A percentile compares a stretch with the other conserved stretches of the same genome.
phyloP scores from a whole-genome alignment of 768 basidiomycete genomes.

The Cystobasidium tubakii region DNA sequence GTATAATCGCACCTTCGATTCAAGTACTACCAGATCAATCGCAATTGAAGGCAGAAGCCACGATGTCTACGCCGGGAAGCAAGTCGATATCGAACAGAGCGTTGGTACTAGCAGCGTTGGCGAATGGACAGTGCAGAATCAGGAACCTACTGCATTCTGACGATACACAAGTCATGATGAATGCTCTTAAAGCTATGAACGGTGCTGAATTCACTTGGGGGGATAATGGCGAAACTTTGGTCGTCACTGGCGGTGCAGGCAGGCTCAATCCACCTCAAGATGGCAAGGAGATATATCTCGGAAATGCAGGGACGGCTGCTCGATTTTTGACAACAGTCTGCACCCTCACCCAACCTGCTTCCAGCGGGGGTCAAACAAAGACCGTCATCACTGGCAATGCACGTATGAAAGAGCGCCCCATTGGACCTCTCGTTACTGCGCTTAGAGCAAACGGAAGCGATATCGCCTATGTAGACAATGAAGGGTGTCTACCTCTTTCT shows the following conservation, averaged over 20 bases:
- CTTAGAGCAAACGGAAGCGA: slow-evolving; percentile 70
- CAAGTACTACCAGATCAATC: slow-evolving; percentile 56
- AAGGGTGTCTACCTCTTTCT: slow-evolving; percentile 80
- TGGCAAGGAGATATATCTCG: slow-evolving; percentile 85
- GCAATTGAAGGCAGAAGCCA: slow-evolving; percentile 49
- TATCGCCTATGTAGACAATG: slow-evolving; percentile 68
- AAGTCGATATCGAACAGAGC: slow-evolving; percentile 96
- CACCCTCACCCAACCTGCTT: slow-evolving; percentile 64
- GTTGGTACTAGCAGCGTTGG: slow-evolving; percentile 85
- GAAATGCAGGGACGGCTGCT: slow-evolving; percentile 94
- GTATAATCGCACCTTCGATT: slow-evolving; percentile 72
- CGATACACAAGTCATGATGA: slow-evolving; percentile 99
- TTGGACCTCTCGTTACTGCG: slow-evolving; percentile 88
- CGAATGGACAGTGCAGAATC: slow-evolving; percentile 75
- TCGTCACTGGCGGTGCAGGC: slow-evolving; percentile 82
- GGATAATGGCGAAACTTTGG: slow-evolving; percentile 88
- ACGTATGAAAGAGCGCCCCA: slow-evolving; percentile 97
- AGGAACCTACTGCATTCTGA: slow-evolving; percentile 91
- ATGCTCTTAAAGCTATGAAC: slow-evolving; percentile 78
- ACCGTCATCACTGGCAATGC: slow-evolving; percentile 95
- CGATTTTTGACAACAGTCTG: slow-evolving; percentile 96
- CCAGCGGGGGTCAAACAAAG: slow-evolving; percentile 47
- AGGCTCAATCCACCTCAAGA: slow-evolving; percentile 64
- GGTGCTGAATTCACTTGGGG: slow-evolving; percentile 92
- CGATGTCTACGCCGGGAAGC: slow-evolving; percentile 89